Percentiles rank a stretch among this genome's conserved stretches.
phyloP scores from a whole-genome alignment of 768 basidiomycete genomes.

The Lactifluus pinguis region DNA sequence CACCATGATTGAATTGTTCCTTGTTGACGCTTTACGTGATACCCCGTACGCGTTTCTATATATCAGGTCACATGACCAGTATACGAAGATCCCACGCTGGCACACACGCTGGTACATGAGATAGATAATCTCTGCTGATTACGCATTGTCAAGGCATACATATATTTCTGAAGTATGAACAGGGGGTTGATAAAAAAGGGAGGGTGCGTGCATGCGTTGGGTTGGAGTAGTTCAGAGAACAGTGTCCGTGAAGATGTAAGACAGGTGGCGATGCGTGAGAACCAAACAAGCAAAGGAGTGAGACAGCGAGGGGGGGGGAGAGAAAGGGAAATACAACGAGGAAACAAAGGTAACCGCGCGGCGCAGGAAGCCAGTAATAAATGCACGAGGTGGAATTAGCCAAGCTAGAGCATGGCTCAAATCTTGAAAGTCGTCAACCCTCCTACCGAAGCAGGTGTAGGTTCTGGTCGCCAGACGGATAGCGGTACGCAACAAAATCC shows the following conservation, averaged over 20 bases:
- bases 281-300: not conserved
- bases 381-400: not conserved
- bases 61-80: slow-evolving; percentile 1
- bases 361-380: slow-evolving; percentile 5
- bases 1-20: not conserved
- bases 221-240: not conserved
- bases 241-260: slow-evolving; percentile 11
- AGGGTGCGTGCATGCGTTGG: not conserved
- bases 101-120: too few relatives aligned
- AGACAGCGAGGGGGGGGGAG: not conserved
- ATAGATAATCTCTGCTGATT: not conserved
- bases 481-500: slow-evolving; percentile 81
- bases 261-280: slow-evolving; percentile 21
- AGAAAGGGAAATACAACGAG: not conserved
- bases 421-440: not conserved
- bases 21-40: not conserved
- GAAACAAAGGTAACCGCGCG: not conserved
- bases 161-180: slow-evolving; percentile 3
- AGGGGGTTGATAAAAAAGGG: not conserved
- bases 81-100: too few relatives aligned
- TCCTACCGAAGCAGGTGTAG: slow-evolving; percentile 47
- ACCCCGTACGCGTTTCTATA: too few relatives aligned
- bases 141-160: slow-evolving; percentile 13
- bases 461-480: slow-evolving; percentile 70
- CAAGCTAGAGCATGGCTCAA: not conserved